These are phyloP conservation scores for Paraphoma sp. DNA, from an alignment of 2,329 filamentous ascomycete species.

Conservation along the genomic window DNA sequence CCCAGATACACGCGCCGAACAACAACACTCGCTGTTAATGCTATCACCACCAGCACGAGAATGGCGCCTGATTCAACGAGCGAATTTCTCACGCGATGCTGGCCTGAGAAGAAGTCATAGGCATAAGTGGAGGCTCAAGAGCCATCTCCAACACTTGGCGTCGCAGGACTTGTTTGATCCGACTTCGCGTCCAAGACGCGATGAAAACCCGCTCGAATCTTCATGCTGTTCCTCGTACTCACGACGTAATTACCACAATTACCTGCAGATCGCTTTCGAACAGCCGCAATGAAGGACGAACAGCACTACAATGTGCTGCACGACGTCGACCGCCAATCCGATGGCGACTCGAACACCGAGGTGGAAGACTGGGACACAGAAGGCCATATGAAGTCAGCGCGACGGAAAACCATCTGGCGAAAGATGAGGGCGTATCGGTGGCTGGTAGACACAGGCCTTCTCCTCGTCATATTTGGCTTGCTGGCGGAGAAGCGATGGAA, in stretches of 20 bases:
- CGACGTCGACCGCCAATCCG: slow-evolving; percentile 25
- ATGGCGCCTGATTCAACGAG: too few relatives aligned
- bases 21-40: too few relatives aligned
- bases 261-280: slow-evolving; percentile 10
- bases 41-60: too few relatives aligned
- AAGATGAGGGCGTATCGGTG: slow-evolving; percentile 28
- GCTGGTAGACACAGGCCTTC: slow-evolving; percentile 35
- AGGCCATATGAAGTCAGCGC: slow-evolving; percentile 5
- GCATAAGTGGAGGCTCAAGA: not conserved
- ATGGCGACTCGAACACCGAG: slow-evolving; percentile 39
- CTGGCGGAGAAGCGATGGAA: slow-evolving; percentile 34
- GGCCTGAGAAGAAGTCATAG: too few relatives aligned
- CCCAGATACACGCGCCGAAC: too few relatives aligned
- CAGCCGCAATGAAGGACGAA: slow-evolving; percentile 23
- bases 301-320: slow-evolving; percentile 33
- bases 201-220: not conserved
- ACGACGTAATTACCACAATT: slow-evolving; percentile 13
- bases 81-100: too few relatives aligned
- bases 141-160: slow-evolving; percentile 29
- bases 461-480: slow-evolving; percentile 37
- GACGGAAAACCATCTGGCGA: slow-evolving; percentile 17
- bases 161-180: slow-evolving; percentile 31
- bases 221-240: not conserved
- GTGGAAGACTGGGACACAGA: slow-evolving; percentile 33
- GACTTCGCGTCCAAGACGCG: not conserved